A percentile compares a stretch with the other conserved stretches of the same genome.
Evolutionary conservation across 1,284 basidiomycete genomes (phyloP).

Genomic region (Wallemia ichthyophaga): DNA sequence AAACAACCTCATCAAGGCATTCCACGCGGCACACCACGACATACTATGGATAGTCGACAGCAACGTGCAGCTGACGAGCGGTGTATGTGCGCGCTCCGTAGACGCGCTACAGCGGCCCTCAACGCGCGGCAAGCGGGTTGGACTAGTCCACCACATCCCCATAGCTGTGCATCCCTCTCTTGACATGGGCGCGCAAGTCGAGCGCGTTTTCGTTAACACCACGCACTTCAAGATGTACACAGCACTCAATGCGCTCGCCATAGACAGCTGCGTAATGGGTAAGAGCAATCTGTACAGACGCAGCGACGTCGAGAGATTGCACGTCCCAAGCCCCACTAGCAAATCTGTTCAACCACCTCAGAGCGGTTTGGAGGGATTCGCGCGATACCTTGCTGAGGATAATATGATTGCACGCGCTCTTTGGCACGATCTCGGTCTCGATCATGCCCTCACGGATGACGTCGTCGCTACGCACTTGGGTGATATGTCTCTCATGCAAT

Average conservation of each 20-base stretch:
- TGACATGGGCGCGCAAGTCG: constrained; percentile 48
- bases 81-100: constrained; percentile 61
- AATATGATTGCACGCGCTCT: constrained; percentile 71
- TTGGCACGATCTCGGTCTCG: constrained; percentile 63
- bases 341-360: constrained; percentile 10
- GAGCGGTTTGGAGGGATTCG: constrained; percentile 38
- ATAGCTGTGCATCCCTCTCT: constrained; percentile 43
- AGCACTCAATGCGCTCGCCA: constrained; percentile 52
- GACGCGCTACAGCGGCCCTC: constrained; percentile 25
- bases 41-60: constrained; percentile 93
- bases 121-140: constrained; percentile 21
- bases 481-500: constrained; percentile 45
- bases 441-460: constrained; percentile 63
- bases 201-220: constrained; percentile 81
- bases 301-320: constrained; percentile 38
- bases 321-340: constrained; percentile 13
- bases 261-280: constrained; percentile 89
- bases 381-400: constrained; percentile 69
- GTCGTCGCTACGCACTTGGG: constrained; percentile 66
- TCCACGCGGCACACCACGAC: constrained; percentile 48
- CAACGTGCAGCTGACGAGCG: constrained; percentile 46
- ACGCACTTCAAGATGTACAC: constrained; percentile 99
- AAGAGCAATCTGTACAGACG: constrained; percentile 87
- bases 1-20: constrained; percentile 73
- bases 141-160: constrained; percentile 84